phyloP scores from a whole-genome alignment of 1,284 basidiomycete species.

The Ganoderma resinaceum region DNA sequence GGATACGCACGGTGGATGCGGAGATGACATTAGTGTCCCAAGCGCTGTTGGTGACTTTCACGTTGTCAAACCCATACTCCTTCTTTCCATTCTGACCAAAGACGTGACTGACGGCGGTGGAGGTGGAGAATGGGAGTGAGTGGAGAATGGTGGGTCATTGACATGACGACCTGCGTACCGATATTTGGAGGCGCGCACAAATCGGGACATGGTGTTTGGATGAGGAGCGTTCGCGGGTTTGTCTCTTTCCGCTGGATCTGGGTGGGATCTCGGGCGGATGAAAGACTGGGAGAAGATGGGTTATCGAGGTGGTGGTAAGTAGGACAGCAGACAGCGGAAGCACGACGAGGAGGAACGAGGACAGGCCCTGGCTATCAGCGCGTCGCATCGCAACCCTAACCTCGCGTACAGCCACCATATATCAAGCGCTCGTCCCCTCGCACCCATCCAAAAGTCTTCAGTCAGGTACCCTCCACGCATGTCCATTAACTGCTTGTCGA shows the following conservation, averaged over 20 bases:
- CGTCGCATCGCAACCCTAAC: constrained; percentile 11
- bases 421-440: not conserved
- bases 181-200: constrained; percentile 77
- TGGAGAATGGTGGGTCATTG: not conserved
- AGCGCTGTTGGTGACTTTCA: constrained; percentile 88
- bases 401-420: not conserved
- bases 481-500: not conserved
- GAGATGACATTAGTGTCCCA: constrained; percentile 97
- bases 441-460: not conserved
- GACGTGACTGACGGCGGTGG: constrained; percentile 71
- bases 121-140: constrained; percentile 34
- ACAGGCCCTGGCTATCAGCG: not conserved
- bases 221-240: not conserved
- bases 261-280: not conserved
- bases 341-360: not conserved
- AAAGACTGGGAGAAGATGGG: not conserved
- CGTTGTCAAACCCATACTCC: constrained; percentile 87
- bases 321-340: not conserved
- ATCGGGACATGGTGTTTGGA: constrained; percentile 62
- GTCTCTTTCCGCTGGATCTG: not conserved
- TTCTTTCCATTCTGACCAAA: constrained; percentile 89
- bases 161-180: constrained; percentile 52
- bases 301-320: not conserved
- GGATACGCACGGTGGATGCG: constrained; percentile 75
- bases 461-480: too few relatives aligned